Evolutionary conservation across 345 rosid species (phyloP).

Genomic region (Aquilaria sinensis): DNA sequence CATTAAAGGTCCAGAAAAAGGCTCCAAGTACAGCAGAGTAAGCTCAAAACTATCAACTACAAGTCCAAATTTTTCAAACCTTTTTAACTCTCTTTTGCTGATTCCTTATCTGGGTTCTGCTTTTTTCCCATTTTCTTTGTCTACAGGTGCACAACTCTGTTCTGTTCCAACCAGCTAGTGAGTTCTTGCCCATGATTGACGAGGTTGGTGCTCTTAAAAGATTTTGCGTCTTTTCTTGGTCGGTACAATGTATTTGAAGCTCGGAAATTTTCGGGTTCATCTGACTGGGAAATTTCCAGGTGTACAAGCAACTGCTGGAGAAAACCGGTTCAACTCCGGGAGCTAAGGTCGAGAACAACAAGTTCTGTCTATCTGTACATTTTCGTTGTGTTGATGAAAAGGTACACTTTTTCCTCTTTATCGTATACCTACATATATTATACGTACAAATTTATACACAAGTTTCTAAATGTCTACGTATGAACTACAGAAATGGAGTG

Average conservation of each 20-base stretch:
- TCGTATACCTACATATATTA: too few relatives aligned
- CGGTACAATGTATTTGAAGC: background rate
- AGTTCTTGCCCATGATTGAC: conserved; percentile 75
- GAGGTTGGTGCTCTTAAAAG: conserved; percentile 38
- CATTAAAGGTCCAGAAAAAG: conserved; percentile 82
- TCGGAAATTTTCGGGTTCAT: background rate
- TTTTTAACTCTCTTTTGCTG: background rate
- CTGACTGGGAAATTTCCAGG: conserved; percentile 27
- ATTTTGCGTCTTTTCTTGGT: background rate
- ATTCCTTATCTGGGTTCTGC: background rate
- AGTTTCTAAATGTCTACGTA: conserved; percentile 1
- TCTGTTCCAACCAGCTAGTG: conserved; percentile 77
- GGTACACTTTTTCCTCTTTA: conserved; percentile 23
- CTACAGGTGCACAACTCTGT: conserved; percentile 46
- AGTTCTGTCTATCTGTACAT: conserved; percentile 85
- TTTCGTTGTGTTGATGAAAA: conserved; percentile 81
- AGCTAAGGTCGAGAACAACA: conserved; percentile 82
- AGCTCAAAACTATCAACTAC: background rate
- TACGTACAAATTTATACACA: background rate
- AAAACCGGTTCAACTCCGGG: conserved; percentile 76
- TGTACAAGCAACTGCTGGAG: conserved; percentile 44
- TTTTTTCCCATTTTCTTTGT: background rate
- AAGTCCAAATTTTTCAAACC: background rate
- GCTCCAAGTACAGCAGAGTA: conserved; percentile 46
- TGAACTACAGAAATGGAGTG: conserved; percentile 64